Base-by-base conservation (phyloP, 2,329 filamentous ascomycete species). In the Chalara sp. region DNA sequence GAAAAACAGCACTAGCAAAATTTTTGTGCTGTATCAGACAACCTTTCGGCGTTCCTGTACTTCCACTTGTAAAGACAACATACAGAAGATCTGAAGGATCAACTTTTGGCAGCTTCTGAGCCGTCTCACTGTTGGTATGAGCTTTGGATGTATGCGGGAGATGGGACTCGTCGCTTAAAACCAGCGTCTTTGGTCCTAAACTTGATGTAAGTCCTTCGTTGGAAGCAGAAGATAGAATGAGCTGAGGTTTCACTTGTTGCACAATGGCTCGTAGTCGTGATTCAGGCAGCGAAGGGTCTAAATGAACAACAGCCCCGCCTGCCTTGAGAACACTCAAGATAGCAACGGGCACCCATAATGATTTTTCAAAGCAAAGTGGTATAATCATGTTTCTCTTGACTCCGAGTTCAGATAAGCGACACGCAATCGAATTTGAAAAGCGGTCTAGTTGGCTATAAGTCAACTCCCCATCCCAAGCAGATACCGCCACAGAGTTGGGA, bases 41-140 rank as follows among this genome's bases (percentile, higher is more conserved):
- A 10, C 29, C 30, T 12, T 46, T 46, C 30, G 44, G 44, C 6
- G 8, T 37, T 21, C 44, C 44, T 13, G 44, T 46, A 6, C 7
- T 11, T 10, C 44, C 44, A 37, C 12, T 83, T 76, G 46, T 75
- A 75, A 21, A 83, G 8, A 46, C 6, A 3, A 37, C 13, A 52
- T 21, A 21, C 7, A 28, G n/a, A 7, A 7, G 8, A 43, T 43
- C 40, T 28, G 7, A 7, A 13, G 8, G 8, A 28, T 28, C 13
- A 13, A 12, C 40, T 8, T 43, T 43, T 7, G n/a, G 8, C n/a
- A 39, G 35, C 35, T 21, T 21, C 21, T 21, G 21, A 21, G 3
- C 21, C 21, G 21, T 3, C 21, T 21, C 21, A 21, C 21, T 21
- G 21, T 21, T 21, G 21, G 21, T 21, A 3, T 21, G 21, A 21